Evolutionary conservation across 345 rosid species (phyloP).

Genomic region (Eucalyptus pauciflora): DNA sequence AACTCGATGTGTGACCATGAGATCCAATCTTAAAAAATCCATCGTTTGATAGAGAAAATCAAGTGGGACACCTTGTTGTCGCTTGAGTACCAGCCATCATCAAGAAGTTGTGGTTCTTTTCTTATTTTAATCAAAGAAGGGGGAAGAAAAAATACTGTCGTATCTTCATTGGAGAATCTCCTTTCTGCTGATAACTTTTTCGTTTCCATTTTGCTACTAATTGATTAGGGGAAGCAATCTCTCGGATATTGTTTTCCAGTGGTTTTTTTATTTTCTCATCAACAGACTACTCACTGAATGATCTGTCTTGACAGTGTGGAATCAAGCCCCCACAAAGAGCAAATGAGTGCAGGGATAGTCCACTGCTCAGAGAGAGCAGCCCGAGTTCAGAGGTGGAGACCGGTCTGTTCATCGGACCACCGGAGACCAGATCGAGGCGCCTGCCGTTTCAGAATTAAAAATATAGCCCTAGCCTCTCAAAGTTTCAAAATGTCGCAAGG

Average conservation of each 20-base stretch:
- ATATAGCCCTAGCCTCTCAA: neutral
- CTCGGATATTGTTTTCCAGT: neutral
- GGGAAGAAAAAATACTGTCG: neutral
- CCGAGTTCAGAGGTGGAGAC: constrained; percentile 79
- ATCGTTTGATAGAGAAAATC: neutral
- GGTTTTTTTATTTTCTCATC: neutral
- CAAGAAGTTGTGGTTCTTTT: neutral
- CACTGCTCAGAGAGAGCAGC: constrained; percentile 20
- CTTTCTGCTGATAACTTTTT: neutral
- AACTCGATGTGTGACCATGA: neutral
- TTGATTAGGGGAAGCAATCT: neutral
- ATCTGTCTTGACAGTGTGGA: constrained; percentile 21
- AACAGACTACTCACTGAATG: neutral
- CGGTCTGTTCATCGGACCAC: constrained; percentile 72
- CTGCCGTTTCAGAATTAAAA: neutral
- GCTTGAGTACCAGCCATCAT: neutral
- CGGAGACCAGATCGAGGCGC: constrained; percentile 36
- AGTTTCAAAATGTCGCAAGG: neutral
- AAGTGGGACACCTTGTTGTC: neutral
- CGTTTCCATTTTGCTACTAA: neutral
- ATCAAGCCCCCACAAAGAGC: constrained; percentile 6
- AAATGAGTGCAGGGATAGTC: constrained; percentile 1
- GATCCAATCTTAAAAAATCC: neutral
- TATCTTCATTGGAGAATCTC: neutral
- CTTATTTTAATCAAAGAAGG: neutral